These are phyloP conservation scores for Collybia sordida DNA, from an alignment of 768 basidiomycete species.

Conservation along the genomic window DNA sequence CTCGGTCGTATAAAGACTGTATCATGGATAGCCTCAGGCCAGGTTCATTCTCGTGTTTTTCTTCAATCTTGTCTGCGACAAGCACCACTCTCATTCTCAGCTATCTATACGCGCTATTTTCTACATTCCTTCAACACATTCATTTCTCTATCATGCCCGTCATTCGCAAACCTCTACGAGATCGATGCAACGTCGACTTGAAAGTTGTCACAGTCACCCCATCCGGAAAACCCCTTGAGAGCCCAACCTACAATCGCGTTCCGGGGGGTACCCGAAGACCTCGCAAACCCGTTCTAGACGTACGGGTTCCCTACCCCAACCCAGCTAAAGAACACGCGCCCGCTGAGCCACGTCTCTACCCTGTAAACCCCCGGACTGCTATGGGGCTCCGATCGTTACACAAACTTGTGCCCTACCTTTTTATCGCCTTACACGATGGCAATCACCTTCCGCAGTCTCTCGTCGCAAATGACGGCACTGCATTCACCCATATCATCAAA, in stretches of 20 bases:
- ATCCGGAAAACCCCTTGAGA: background rate
- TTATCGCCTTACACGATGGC: slow-evolving; percentile 16
- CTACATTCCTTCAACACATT: background rate
- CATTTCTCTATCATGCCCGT: slow-evolving; percentile 16
- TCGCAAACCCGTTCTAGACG: slow-evolving; percentile 6
- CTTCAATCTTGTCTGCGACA: slow-evolving; percentile 4
- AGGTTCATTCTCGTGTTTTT: background rate
- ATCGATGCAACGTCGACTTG: slow-evolving; percentile 21
- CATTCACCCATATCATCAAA: slow-evolving; percentile 25
- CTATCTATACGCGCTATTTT: background rate
- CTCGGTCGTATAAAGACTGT: background rate
- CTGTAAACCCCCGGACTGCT: slow-evolving; percentile 8
- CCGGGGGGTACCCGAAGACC: slow-evolving; percentile 1
- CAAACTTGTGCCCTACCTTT: slow-evolving; percentile 20
- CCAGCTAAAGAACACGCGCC: background rate
- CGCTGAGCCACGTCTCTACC: slow-evolving; percentile 11
- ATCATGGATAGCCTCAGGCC: background rate
- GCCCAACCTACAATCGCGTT: background rate
- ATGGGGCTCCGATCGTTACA: slow-evolving; percentile 15
- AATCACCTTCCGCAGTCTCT: slow-evolving; percentile 12
- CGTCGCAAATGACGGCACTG: slow-evolving; percentile 12
- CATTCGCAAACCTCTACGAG: slow-evolving; percentile 20
- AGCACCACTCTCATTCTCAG: background rate
- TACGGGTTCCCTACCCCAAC: slow-evolving; percentile 6
- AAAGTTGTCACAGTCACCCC: slow-evolving; percentile 18